Evolutionary conservation across 495 filamentous ascomycete genomes (phyloP), one percentile per base, ranked within the genome.

Genomic region (Neurospora terricola): DNA sequence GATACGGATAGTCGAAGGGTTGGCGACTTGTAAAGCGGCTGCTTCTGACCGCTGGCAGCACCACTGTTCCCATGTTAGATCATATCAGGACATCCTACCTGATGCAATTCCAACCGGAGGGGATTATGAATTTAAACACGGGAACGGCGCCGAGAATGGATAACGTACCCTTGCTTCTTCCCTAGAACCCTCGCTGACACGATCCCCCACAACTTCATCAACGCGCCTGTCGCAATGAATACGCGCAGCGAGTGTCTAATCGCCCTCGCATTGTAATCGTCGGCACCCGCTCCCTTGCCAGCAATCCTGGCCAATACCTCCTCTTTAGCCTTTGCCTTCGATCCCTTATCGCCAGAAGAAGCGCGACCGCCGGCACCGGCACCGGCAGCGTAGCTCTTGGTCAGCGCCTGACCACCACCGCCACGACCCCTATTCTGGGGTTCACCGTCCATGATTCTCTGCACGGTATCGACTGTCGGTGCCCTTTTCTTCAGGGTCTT

Each of bases 231-330:
- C 16, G 86, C 89, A 30, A 93, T 79, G 75, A 96, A 95, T 4
- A 96, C 88, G 71, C 94, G 88, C 73, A 96, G 76, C 59, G 91
- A 90, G 16, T 90, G 88, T 73, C 94, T 87, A 54, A 97, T 82
- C n/a, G 93, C 91, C 12, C 90, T 89, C 45, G 91, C 88, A 84
- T 93, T 94, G 81, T 92, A 92, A 71, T 92, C 92, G 73, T 93
- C 91, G 66, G 75, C 82, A 10, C 75, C 71, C n/a, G 36, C 70
- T 7, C 42, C 59, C 14, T 36, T 54, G 5, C 71, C 70, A 5
- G 39, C 73, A n/a, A 69, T 45, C 9, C 34, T 21, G 14, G 42
- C 62, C 54, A 66, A 66, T 38, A 73, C 70, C 11, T 75, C 38
- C 72, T 78, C 27, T 70, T 74, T 62, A 69, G 73, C 16, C 76